Conservation (phyloP, 306 rosid genomes). For the Cyamopsis tetragonoloba region DNA sequence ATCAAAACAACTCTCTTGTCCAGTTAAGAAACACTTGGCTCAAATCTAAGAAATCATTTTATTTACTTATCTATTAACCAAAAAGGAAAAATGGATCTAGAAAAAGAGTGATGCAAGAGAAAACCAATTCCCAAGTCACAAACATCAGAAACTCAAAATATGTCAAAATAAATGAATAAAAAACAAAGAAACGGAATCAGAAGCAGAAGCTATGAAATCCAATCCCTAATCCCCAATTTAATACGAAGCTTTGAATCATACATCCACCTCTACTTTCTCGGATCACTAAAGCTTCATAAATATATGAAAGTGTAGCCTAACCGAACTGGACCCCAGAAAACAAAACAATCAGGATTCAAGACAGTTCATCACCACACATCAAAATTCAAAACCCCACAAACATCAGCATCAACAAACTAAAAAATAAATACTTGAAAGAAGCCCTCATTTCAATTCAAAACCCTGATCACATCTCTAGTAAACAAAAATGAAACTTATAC, state of each 20-base stretch:
- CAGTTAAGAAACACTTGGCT: not conserved
- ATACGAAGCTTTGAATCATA: not conserved
- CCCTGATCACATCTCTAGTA: not conserved
- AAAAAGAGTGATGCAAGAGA: not conserved
- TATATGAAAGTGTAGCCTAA: not conserved
- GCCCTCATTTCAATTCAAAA: slow-evolving; percentile 11
- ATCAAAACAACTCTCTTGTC: not conserved
- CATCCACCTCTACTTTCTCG: not conserved
- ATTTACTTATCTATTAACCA: not conserved
- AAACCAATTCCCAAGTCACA: not conserved
- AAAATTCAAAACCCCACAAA: slow-evolving; percentile 23
- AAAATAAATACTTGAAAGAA: not conserved
- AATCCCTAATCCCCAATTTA: not conserved
- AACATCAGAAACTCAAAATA: not conserved
- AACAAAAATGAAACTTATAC: not conserved
- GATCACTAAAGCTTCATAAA: not conserved
- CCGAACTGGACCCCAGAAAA: slow-evolving; percentile 16
- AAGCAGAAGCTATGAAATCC: slow-evolving; percentile 15
- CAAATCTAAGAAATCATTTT: not conserved
- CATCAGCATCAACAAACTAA: slow-evolving; percentile 21
- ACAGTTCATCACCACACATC: not conserved
- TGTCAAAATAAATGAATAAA: not conserved
- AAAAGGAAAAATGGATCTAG: not conserved
- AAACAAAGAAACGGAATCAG: not conserved
- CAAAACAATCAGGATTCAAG: not conserved